phyloP scores from a whole-genome alignment of 306 rosid species.

The Citrullus amarus region DNA sequence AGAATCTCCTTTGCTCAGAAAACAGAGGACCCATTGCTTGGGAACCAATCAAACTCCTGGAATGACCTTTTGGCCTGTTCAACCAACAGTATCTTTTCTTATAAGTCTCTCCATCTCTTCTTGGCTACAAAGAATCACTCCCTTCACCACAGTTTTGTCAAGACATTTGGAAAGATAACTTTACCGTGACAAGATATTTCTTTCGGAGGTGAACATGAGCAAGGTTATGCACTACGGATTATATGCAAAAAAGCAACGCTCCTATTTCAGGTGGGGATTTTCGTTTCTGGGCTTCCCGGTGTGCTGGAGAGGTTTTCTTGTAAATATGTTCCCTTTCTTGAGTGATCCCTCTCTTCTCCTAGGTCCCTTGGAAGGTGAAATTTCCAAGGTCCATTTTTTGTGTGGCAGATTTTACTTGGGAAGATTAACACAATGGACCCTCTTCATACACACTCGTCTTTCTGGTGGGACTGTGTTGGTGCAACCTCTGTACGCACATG shows the following conservation, averaged over 20 bases:
- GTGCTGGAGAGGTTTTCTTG: background rate
- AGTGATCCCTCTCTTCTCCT: background rate
- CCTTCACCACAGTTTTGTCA: background rate
- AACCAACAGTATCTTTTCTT: background rate
- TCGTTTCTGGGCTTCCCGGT: background rate
- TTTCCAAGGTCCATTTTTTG: background rate
- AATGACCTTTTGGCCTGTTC: background rate
- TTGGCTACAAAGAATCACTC: background rate
- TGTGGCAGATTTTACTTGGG: background rate
- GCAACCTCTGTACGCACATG: background rate
- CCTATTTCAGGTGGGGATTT: background rate
- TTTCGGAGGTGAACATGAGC: background rate
- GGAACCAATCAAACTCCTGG: background rate
- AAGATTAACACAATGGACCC: background rate
- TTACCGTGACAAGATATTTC: background rate
- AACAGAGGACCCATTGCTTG: background rate
- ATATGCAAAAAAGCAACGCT: background rate
- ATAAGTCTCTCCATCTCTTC: background rate
- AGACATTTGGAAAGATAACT: background rate
- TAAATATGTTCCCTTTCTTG: background rate
- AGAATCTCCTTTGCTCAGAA: background rate
- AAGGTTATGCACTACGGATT: background rate
- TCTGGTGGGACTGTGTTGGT: background rate
- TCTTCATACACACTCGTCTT: background rate
- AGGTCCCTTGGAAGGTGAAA: background rate